phyloP scores from a whole-genome alignment of 441 rosid genomes.

The Adansonia gregorii region DNA sequence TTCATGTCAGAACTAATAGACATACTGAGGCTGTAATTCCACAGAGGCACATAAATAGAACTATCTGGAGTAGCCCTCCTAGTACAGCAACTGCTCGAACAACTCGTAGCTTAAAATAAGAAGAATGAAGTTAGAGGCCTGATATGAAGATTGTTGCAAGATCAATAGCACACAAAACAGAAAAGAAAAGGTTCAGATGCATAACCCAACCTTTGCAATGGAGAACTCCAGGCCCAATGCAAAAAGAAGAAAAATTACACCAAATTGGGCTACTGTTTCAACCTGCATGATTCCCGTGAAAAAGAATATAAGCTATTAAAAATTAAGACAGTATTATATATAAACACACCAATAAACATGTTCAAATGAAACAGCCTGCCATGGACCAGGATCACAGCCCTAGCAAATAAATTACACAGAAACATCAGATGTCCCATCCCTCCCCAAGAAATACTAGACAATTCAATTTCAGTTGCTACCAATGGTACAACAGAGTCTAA shows the following conservation, averaged over 20 bases:
- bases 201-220: slow-evolving; percentile 66
- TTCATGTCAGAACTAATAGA: slow-evolving; percentile 10
- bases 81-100: slow-evolving; percentile 95
- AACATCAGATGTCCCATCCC: background rate
- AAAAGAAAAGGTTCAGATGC: background rate
- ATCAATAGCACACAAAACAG: background rate
- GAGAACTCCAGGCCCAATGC: slow-evolving; percentile 97
- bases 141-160: background rate
- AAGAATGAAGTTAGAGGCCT: slow-evolving; percentile 6
- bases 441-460: background rate
- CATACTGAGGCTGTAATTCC: slow-evolving; percentile 89
- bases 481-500: background rate
- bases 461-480: slow-evolving; percentile 9
- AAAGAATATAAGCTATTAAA: background rate
- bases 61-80: slow-evolving; percentile 96
- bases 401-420: background rate
- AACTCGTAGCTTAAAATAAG: slow-evolving; percentile 74
- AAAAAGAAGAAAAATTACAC: slow-evolving; percentile 96
- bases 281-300: slow-evolving; percentile 53
- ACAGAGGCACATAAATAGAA: slow-evolving; percentile 89
- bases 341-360: slow-evolving; percentile 14
- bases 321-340: background rate
- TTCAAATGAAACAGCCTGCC: background rate
- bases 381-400: background rate
- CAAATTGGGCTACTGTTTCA: slow-evolving; percentile 98